Evolutionary conservation across 139 green algal species (phyloP), one percentile per base, ranked within the genome.

Genomic region (Chlamydomonas incerta): DNA sequence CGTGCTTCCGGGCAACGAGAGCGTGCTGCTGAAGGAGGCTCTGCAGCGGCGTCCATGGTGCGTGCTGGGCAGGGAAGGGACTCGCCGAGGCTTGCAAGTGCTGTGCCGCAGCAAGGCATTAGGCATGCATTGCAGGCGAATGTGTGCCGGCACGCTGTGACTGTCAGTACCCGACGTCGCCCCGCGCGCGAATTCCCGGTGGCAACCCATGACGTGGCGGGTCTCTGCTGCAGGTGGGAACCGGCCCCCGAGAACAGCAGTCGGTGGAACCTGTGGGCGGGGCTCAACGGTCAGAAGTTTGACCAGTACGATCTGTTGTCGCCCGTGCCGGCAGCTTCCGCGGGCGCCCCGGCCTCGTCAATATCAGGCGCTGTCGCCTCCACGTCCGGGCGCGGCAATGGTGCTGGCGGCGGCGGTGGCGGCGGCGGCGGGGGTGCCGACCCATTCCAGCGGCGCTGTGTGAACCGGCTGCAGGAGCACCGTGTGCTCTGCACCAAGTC

Each of bases 401-500:
- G 55, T 10, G 20, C 41, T 50, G 5, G 41, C 41, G 41, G 41
- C 41, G 41, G 55, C 55, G 18, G 14, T 46, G 87, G 80, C 85
- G 86, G 69, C n/a, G 50, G 72, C 47, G 28, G 15, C 14, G 5
- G 77, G 52, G 46, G 52, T n/a, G n/a, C n/a, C n/a, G n/a, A n/a
- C n/a, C n/a, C 6, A 1, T 8, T 72, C 55, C 34, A 3, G 41
- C 52, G 55, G 23, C 60, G 60, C 24, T 67, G 85, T 0, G 81
- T 93, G 9, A 93, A 92, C 63, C 85, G 85, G 31, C 67, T 93
- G 11, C 76, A 92, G 69, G 74, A 86, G 17, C 79, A 92, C 55
- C 70, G 73, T 8, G 85, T 91, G 46, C 63, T 94, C 13, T 91
- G 87, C 72, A 92, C 89, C 21, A 94, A 92, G 77, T 89, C 82